These are phyloP conservation scores for Xylaria intraflava DNA, from an alignment of 495 filamentous ascomycete genomes.

Conservation along the genomic window DNA sequence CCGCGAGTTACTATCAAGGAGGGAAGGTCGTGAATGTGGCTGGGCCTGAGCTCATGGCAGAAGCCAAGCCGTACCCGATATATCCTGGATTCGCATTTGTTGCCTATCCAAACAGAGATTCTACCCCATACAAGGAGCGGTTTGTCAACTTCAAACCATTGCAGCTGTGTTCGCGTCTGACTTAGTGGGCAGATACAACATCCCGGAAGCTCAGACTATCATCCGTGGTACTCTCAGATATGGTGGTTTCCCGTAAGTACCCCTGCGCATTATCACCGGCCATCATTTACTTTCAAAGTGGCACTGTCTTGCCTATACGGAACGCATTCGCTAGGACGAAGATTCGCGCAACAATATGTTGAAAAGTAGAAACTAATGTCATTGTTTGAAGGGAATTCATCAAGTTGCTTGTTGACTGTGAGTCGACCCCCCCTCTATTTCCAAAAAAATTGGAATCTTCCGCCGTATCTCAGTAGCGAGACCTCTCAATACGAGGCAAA, in stretches of 20 bases:
- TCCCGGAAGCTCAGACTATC: slow-evolving; percentile 76
- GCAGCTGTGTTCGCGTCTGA: not conserved
- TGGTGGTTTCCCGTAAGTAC: slow-evolving; percentile 61
- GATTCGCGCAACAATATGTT: not conserved
- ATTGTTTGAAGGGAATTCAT: slow-evolving; percentile 53
- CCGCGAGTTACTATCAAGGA: slow-evolving; percentile 75
- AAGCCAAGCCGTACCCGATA: slow-evolving; percentile 85
- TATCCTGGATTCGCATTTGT: slow-evolving; percentile 85
- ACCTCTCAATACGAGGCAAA: not conserved
- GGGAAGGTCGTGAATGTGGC: slow-evolving; percentile 61
- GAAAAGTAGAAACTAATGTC: not conserved
- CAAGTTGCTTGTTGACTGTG: slow-evolving; percentile 77
- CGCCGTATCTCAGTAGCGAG: not conserved
- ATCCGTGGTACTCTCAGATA: slow-evolving; percentile 73
- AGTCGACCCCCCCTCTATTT: slow-evolving; percentile 20
- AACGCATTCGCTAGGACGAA: too few species aligned
- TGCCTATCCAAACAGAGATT: slow-evolving; percentile 91
- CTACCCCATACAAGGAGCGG: slow-evolving; percentile 73
- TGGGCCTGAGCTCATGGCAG: slow-evolving; percentile 71
- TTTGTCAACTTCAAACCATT: not conserved
- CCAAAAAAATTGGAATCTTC: not conserved
- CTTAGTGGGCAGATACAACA: slow-evolving; percentile 52
- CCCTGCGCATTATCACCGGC: not conserved
- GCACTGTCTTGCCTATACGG: too few species aligned
- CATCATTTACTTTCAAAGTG: not conserved